Evolutionary conservation across 139 green algal genomes (phyloP), one percentile per base, ranked within the genome.

Genomic region (Chlamydomonas schloesseri): DNA sequence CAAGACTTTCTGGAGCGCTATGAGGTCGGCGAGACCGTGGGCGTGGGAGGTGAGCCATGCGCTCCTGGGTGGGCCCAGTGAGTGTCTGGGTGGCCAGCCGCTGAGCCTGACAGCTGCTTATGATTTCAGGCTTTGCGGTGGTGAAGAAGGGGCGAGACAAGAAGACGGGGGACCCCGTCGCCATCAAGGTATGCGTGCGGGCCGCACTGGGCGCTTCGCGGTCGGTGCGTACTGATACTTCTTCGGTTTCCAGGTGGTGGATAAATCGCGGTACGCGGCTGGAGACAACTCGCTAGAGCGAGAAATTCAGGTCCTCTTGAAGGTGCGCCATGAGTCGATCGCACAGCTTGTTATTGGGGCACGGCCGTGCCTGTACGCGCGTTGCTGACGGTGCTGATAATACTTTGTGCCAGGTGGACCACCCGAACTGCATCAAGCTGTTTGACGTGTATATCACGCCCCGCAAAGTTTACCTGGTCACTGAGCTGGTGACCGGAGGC

Each of bases 401-500:
- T 50, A 8, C 42, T 50, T 50, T 50, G 42, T 8, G 42, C 42
- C 90, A 96, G 92, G 92, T 96, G 11, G 90, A 94, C 70, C 94
- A 97, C 81, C 92, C 91, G 11, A 95, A 96, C 88, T 97, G 94
- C 83, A 97, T 97, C 71, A 92, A 93, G 78, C 84, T 97, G 31
- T 94, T 92, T 82, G 93, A 93, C 33, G 93, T 97, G n/a, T 97
- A 94, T 84, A 93, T 96, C 26, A 96, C 93, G 0, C 89, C 89
- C 2, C 88, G 92, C 46, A 95, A 95, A 71, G 94, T 97, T 34
- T 97, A 96, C 89, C 89, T 97, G 23, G 92, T 97, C 31, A 97
- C 94, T 3, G 94, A 97, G 93, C 93, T 96, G 17, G 93, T 97
- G 2, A 94, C 93, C 60, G 94, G 94, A 1, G 94, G 94, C 0